phyloP scores from a whole-genome alignment of 108 stramenopile species.

The Skeletonema potamos region DNA sequence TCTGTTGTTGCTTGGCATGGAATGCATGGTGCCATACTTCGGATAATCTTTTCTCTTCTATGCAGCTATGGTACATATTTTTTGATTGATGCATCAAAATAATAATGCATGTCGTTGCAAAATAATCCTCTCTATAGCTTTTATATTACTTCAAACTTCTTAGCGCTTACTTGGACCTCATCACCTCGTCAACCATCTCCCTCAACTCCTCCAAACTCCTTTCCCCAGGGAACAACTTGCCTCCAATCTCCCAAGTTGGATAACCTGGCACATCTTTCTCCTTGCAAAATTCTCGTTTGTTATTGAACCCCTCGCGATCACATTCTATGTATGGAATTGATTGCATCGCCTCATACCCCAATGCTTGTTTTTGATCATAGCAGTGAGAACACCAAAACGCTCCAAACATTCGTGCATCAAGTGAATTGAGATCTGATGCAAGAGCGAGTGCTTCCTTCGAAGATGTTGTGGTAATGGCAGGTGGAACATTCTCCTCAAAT shows the following conservation, averaged over 20 bases:
- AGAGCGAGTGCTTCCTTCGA: constrained; percentile 64
- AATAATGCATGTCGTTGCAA: too few species aligned
- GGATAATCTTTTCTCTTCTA: too few species aligned
- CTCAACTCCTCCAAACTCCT: constrained; percentile 89
- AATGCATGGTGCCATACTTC: too few species aligned
- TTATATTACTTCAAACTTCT: neutral
- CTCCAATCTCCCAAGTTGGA: constrained; percentile 96
- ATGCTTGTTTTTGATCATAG: constrained; percentile 87
- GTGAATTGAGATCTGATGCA: constrained; percentile 52
- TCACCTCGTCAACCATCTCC: constrained; percentile 66
- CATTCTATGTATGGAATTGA: constrained; percentile 90
- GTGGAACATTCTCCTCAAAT: constrained; percentile 58
- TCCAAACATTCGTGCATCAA: constrained; percentile 90
- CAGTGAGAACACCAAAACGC: constrained; percentile 97
- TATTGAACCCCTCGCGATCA: constrained; percentile 70
- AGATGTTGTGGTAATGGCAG: constrained; percentile 72
- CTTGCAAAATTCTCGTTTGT: constrained; percentile 71
- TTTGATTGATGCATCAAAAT: too few species aligned
- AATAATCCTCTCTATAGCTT: too few species aligned
- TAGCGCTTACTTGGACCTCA: neutral
- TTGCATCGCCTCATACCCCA: constrained; percentile 80
- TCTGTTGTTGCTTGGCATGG: too few species aligned
- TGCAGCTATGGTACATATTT: too few species aligned
- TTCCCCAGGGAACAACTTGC: constrained; percentile 92
- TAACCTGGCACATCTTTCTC: constrained; percentile 87